Percentiles rank a stretch among this genome's conserved stretches.
Conservation (phyloP, 768 basidiomycete species). For the Hericium erinaceus region DNA sequence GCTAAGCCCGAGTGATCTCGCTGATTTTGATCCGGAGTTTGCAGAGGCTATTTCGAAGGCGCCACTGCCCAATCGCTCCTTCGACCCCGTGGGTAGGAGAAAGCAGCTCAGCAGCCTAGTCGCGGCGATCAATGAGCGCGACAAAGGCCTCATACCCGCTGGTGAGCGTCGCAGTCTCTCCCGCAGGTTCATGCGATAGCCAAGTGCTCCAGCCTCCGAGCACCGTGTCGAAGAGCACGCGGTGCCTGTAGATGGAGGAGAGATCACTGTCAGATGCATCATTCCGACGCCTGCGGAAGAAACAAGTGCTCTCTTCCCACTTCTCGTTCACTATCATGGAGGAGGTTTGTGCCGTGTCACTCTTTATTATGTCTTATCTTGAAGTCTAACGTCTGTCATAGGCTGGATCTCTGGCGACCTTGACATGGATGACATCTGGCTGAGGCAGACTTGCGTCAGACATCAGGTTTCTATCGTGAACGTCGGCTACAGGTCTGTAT, state of each 20-base stretch:
- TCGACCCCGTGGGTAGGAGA: too few relatives aligned
- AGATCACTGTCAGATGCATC: background rate
- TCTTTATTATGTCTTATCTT: background rate
- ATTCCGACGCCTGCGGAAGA: background rate
- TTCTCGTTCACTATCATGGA: background rate
- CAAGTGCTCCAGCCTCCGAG: too few relatives aligned
- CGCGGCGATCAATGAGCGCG: too few relatives aligned
- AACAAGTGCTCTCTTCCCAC: background rate
- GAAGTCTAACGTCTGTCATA: too few relatives aligned
- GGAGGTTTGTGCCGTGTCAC: background rate
- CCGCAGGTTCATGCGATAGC: fast-evolving
- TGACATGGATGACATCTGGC: background rate
- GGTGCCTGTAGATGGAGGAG: background rate
- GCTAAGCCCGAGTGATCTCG: too few relatives aligned
- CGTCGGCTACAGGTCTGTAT: background rate
- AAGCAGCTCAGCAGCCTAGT: too few relatives aligned
- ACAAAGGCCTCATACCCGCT: too few relatives aligned
- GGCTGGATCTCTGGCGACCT: background rate
- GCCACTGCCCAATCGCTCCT: too few relatives aligned
- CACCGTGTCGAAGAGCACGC: background rate
- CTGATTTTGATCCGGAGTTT: too few relatives aligned
- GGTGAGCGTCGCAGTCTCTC: too few relatives aligned
- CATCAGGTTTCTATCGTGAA: background rate
- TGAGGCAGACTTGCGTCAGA: background rate
- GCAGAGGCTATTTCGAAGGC: too few relatives aligned